Percentiles rank a stretch among this genome's conserved stretches.
phyloP scores from a whole-genome alignment of 495 filamentous ascomycete genomes.

The Penicillium riverlandense region DNA sequence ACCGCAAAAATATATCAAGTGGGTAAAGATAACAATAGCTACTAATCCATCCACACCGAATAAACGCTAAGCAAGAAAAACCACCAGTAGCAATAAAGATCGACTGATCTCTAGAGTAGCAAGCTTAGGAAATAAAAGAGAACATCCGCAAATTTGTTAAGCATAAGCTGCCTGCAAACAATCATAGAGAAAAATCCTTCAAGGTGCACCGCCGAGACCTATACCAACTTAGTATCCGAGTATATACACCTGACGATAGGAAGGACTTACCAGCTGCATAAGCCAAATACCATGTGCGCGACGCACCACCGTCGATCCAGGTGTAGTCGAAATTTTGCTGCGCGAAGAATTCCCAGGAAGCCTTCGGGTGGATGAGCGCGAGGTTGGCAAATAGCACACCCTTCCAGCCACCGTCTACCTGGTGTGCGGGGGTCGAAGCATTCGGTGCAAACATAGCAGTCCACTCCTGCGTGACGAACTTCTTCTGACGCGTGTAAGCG shows the following conservation, averaged over 20 bases:
- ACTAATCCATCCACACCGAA: too few relatives aligned
- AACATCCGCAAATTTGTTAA: too few relatives aligned
- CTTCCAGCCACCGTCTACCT: constrained; percentile 69
- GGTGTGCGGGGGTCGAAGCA: constrained; percentile 43
- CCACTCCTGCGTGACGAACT: constrained; percentile 85
- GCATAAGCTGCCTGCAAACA: neutral
- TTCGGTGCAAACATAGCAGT: constrained; percentile 57
- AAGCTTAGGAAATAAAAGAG: neutral
- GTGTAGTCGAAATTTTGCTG: constrained; percentile 54
- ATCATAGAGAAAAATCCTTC: neutral
- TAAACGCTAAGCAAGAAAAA: too few relatives aligned
- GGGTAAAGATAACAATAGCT: too few relatives aligned
- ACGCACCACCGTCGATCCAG: constrained; percentile 82
- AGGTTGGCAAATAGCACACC: constrained; percentile 80
- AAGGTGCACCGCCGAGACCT: constrained; percentile 14
- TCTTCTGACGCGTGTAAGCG: constrained; percentile 54
- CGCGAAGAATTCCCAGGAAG: constrained; percentile 69
- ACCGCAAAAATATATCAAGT: too few relatives aligned
- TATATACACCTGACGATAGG: neutral
- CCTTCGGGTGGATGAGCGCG: constrained; percentile 64
- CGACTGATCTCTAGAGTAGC: too few relatives aligned
- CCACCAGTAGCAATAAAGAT: too few relatives aligned
- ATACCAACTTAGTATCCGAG: neutral
- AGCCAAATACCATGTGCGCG: constrained; percentile 83
- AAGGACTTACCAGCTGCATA: constrained; percentile 56